Conservation (phyloP, 305 asterid genomes). For the Fraxinus greggii region DNA sequence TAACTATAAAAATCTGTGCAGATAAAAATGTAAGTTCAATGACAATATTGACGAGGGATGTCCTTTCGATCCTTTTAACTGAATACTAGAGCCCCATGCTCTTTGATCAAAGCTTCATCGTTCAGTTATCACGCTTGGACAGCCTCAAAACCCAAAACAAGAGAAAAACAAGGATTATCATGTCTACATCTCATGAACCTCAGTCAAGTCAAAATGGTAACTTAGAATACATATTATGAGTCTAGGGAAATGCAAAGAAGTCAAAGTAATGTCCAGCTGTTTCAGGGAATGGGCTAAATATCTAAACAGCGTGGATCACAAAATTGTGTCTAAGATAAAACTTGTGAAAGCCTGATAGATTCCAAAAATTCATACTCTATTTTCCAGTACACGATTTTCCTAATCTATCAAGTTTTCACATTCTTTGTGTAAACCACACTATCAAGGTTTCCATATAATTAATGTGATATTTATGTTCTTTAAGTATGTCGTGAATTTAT, state of each 20-base stretch:
- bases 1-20: constrained; percentile 10
- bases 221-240: neutral
- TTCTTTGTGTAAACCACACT: neutral
- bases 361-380: neutral
- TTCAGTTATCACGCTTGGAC: neutral
- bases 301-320: neutral
- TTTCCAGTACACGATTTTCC: constrained; percentile 6
- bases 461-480: neutral
- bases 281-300: neutral
- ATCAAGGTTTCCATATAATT: neutral
- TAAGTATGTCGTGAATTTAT: neutral
- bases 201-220: neutral
- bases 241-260: neutral
- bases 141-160: neutral
- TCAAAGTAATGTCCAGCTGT: neutral
- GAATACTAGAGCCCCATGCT: neutral
- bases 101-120: neutral
- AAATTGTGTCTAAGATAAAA: neutral
- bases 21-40: neutral
- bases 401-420: neutral
- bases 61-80: constrained; percentile 9
- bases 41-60: neutral
- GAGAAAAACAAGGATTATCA: neutral
- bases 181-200: neutral
- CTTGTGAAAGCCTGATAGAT: neutral